phyloP scores from a whole-genome alignment of 768 basidiomycete species.

The Clavulina sp. region DNA sequence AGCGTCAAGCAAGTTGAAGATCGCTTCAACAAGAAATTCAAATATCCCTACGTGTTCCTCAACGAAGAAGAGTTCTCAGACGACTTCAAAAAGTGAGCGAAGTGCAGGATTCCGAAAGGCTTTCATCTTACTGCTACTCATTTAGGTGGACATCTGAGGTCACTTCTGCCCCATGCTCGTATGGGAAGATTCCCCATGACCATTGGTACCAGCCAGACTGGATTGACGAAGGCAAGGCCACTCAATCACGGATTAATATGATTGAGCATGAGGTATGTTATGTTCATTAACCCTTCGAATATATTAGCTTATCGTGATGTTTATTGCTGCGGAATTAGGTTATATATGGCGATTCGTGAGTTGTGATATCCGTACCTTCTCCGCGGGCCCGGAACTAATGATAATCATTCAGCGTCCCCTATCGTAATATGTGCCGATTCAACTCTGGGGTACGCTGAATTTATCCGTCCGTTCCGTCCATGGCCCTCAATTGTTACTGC shows the following conservation, averaged over 20 bases:
- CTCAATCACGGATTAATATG: constrained; percentile 41
- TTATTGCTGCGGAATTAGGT: constrained; percentile 4
- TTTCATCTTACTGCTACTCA: constrained; percentile 12
- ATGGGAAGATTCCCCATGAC: constrained; percentile 39
- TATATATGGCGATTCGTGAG: constrained; percentile 11
- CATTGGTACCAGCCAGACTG: constrained; percentile 64
- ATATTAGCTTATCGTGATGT: constrained; percentile 2
- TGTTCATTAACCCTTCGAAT: neutral
- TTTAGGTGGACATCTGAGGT: constrained; percentile 27
- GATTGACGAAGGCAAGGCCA: constrained; percentile 60
- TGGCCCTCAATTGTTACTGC: constrained; percentile 1
- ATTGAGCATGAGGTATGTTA: constrained; percentile 28
- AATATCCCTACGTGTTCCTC: constrained; percentile 72
- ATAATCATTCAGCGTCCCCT: constrained; percentile 24
- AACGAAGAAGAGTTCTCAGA: constrained; percentile 66
- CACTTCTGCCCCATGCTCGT: constrained; percentile 44
- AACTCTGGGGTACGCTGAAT: constrained; percentile 58
- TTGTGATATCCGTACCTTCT: neutral
- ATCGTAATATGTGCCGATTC: constrained; percentile 92
- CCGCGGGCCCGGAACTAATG: neutral
- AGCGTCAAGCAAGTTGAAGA: constrained; percentile 71
- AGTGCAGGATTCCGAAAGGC: neutral
- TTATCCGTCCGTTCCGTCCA: neutral
- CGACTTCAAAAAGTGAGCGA: constrained; percentile 44
- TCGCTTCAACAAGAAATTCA: constrained; percentile 61